Conservation (phyloP, 805 yeast species). For the Ogataea chonburiensis region DNA sequence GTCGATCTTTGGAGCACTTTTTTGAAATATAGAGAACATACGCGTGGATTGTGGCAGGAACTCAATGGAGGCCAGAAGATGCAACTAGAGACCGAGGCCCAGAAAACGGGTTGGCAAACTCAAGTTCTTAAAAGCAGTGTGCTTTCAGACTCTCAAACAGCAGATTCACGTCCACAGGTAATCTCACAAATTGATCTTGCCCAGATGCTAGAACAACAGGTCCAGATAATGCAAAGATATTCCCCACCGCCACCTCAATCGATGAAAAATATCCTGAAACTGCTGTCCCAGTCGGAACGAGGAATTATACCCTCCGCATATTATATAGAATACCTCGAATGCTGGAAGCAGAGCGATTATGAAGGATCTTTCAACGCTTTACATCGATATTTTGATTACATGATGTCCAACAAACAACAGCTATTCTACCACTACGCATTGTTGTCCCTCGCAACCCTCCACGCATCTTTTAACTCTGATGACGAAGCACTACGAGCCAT, state of each 20-base stretch:
- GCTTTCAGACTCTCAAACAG: not conserved
- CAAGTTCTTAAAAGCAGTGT: constrained; percentile 15
- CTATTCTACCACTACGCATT: constrained; percentile 75
- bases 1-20: constrained; percentile 43
- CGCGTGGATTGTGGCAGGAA: constrained; percentile 15
- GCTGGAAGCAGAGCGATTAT: constrained; percentile 57
- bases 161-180: constrained; percentile 30
- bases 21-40: constrained; percentile 35
- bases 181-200: constrained; percentile 53
- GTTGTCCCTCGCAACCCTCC: constrained; percentile 67
- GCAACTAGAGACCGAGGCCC: constrained; percentile 2
- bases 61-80: constrained; percentile 25
- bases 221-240: constrained; percentile 48
- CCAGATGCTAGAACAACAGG: constrained; percentile 51
- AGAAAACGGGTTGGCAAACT: constrained; percentile 13
- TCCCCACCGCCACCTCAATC: constrained; percentile 50
- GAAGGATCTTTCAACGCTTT: constrained; percentile 58
- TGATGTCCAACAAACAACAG: constrained; percentile 64
- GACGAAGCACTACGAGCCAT: constrained; percentile 74
- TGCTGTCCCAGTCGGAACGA: constrained; percentile 48
- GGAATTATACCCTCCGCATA: constrained; percentile 46
- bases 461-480: constrained; percentile 64
- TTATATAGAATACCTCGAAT: constrained; percentile 61
- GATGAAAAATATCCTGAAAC: constrained; percentile 40
- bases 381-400: constrained; percentile 66